These are phyloP conservation scores for Lepidium aucheri DNA, from an alignment of 345 rosid genomes.

Conservation along the genomic window DNA sequence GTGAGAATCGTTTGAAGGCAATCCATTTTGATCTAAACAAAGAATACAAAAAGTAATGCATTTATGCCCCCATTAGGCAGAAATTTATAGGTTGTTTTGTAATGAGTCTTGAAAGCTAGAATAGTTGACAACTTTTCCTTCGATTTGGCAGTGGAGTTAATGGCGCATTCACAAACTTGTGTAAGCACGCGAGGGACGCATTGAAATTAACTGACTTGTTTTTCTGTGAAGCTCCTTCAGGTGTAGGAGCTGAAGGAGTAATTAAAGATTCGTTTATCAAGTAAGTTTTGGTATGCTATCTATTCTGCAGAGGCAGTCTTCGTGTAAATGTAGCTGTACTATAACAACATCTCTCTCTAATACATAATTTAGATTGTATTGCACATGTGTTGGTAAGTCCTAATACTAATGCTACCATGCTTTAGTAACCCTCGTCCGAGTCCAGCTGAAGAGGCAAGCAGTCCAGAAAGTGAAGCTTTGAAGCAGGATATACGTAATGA, in stretches of 20 bases:
- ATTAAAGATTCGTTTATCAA: slow-evolving; percentile 24
- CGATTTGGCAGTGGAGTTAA: slow-evolving; percentile 38
- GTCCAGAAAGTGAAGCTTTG: slow-evolving; percentile 15
- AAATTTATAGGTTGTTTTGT: too few species aligned
- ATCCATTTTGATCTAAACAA: slow-evolving; percentile 74
- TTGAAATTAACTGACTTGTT: slow-evolving; percentile 57
- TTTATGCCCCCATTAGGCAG: not conserved
- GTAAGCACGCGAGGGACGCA: slow-evolving; percentile 27
- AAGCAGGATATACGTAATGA: slow-evolving; percentile 24
- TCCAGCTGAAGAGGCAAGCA: slow-evolving; percentile 26
- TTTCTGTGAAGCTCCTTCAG: slow-evolving; percentile 43
- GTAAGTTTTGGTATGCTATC: slow-evolving; percentile 42
- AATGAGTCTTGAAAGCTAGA: too few species aligned
- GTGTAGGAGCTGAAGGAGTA: slow-evolving; percentile 35
- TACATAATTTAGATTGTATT: not conserved
- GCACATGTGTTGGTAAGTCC: not conserved
- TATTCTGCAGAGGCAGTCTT: not conserved
- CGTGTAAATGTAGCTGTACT: not conserved
- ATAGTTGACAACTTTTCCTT: not conserved
- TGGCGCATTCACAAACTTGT: slow-evolving; percentile 39
- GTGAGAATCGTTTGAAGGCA: slow-evolving; percentile 53
- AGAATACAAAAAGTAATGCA: slow-evolving; percentile 49
- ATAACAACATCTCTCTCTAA: not conserved
- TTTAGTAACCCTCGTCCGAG: slow-evolving; percentile 35
- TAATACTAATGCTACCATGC: slow-evolving; percentile 21